Evolutionary conservation across 2,329 filamentous ascomycete genomes (phyloP), one percentile per base, ranked within the genome.

Genomic region (Plectosphaerella sp.): DNA sequence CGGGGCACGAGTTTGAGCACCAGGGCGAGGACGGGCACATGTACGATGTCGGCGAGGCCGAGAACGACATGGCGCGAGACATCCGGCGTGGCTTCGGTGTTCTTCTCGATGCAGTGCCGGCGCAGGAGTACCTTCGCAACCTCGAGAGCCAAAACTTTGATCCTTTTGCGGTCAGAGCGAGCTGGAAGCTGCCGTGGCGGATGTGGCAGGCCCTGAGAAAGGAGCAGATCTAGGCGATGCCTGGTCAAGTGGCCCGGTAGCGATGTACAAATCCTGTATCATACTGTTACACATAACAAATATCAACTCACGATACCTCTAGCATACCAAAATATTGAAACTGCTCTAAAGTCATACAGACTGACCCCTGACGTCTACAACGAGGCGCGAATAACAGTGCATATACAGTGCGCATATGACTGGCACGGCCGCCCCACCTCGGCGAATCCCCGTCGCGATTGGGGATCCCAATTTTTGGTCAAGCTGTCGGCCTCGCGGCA

Each of bases 1-100:
- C 89, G 0, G 90, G 87, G 0, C 93, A 97, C 66, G 90, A 89
- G 5, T 97, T 93, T 66, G 93, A 97, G 70, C 89, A 97, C 64
- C 80, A 88, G 55, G 82, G 84, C 28, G 91, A 96, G 64, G 84
- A 84, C 48, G 89, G 88, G 37, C 80, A 84, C 60, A 64, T 74
- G 3, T 81, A 84, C 58, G 56, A 64, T 16, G 60, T 68, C 58
- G 41, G 16, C 10, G 58, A 66, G 12, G 62, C 64, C 53, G 61
- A 67, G 28, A 72, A 69, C 45, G 69, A 70, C 41, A 69, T 69
- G 0, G 57, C 64, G 45, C 62, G 61, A 49, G 69, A 78, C 55
- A 61, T 82, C 33, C 62, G 87, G 47, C 79, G 80, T 36, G 87
- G 84, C 0, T 94, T 96, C 67, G 86, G 88, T 0, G 84, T 94